These are phyloP conservation scores for Silene conica DNA, from an alignment of 148 eudicot genomes.

Conservation along the genomic window DNA sequence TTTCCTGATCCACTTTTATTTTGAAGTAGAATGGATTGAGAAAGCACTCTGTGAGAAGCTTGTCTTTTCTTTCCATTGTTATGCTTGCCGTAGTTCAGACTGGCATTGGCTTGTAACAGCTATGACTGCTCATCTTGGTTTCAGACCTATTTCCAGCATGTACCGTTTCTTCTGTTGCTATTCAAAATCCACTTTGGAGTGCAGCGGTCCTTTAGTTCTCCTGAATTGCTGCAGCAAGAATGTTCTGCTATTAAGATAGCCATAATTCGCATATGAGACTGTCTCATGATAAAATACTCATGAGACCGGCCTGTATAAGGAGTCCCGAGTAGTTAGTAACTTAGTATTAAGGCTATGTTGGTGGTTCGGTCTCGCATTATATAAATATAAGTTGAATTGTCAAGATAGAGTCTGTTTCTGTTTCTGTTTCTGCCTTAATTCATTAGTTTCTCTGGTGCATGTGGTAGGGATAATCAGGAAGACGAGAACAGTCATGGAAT, in stretches of 20 bases:
- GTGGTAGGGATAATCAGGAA: constrained; percentile 81
- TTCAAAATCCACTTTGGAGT: background rate
- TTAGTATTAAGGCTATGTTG: too few relatives aligned
- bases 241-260: constrained; percentile 10
- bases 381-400: too few relatives aligned
- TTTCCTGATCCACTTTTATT: too few relatives aligned
- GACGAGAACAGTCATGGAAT: constrained; percentile 97
- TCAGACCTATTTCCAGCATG: background rate
- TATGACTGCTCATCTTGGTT: background rate
- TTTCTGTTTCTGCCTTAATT: background rate
- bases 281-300: too few relatives aligned
- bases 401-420: background rate
- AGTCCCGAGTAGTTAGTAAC: too few relatives aligned
- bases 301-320: too few relatives aligned
- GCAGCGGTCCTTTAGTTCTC: background rate
- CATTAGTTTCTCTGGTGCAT: constrained; percentile 9
- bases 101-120: background rate
- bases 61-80: background rate
- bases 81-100: background rate
- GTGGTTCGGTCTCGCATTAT: too few relatives aligned
- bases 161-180: background rate
- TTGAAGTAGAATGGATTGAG: too few relatives aligned
- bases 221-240: background rate
- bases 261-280: too few relatives aligned
- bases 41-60: too few relatives aligned